Evolutionary conservation across 78 protist species (phyloP), one percentile per base, ranked within the genome.

Genomic region (Anaeramoeba flamelloides): DNA sequence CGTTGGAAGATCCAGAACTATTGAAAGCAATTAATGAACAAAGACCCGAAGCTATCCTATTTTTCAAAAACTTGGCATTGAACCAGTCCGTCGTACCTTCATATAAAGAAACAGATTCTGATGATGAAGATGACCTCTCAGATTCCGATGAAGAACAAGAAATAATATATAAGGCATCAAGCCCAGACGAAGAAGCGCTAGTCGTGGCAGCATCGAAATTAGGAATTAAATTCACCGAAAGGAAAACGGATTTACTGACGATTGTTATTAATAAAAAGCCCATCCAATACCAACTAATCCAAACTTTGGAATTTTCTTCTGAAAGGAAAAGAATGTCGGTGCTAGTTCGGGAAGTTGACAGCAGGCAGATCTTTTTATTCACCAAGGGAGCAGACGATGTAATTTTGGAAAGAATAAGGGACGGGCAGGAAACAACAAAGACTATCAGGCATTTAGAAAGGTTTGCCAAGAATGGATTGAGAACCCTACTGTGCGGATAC

Each of bases 131-230:
- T n/a, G n/a, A n/a, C n/a, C n/a, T n/a, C n/a, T n/a, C n/a, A n/a
- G n/a, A n/a, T n/a, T n/a, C n/a, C n/a, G n/a, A n/a, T n/a, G n/a
- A n/a, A n/a, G n/a, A n/a, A n/a, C n/a, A n/a, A n/a, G n/a, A n/a
- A n/a, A n/a, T n/a, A n/a, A 65, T 65, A 65, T 65, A 65, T n/a
- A 65, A 65, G 74, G 74, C 74, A 65, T 65, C 74, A 30, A 26
- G 36, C 17, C 78, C 78, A 39, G 78, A 76, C 17, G 78, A 76
- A 76, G 8, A 38, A 26, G 78, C 78, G 17, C 78, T 76, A 26
- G 78, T 76, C 17, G 17, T 17, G 17, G 8, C 78, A 26, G 78
- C 78, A 36, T 26, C 8, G 8, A 26, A 8, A 38, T 17, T 76
- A 26, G 78, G 78, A 76, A 26, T 76, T 76, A n/a, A 65, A n/a